Percentiles rank a stretch among this genome's conserved stretches.
These are phyloP conservation scores for Glaciozyma antarctica DNA, from an alignment of 768 basidiomycete species.

Conservation along the genomic window DNA sequence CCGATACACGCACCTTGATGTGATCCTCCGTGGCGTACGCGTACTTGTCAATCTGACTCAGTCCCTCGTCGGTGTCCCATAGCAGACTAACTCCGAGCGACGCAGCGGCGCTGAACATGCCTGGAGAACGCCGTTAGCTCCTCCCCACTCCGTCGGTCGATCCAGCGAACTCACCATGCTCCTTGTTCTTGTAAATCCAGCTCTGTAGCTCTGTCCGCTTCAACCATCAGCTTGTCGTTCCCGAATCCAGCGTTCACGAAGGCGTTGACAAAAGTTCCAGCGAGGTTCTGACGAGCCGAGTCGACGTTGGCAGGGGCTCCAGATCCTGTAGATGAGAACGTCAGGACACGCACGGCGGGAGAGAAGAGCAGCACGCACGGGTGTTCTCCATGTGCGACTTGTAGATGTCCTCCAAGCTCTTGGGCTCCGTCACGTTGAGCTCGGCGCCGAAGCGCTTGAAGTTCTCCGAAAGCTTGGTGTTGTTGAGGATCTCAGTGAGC, in stretches of 20 bases:
- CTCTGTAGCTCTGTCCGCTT: constrained; percentile 90
- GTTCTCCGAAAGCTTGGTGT: constrained; percentile 66
- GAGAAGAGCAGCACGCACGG: constrained; percentile 45
- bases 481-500: constrained; percentile 74
- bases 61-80: constrained; percentile 92
- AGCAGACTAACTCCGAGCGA: constrained; percentile 84
- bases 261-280: constrained; percentile 95
- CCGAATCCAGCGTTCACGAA: constrained; percentile 98
- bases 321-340: constrained; percentile 33
- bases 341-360: neutral
- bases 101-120: constrained; percentile 93
- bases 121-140: constrained; percentile 40
- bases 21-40: constrained; percentile 91
- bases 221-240: constrained; percentile 97
- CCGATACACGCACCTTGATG: constrained; percentile 59
- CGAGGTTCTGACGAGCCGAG: constrained; percentile 86
- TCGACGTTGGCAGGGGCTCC: constrained; percentile 70
- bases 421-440: constrained; percentile 76
- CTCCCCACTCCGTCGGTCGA: neutral
- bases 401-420: constrained; percentile 92
- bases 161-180: constrained; percentile 57
- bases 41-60: constrained; percentile 93
- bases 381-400: constrained; percentile 90
- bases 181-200: constrained; percentile 99
- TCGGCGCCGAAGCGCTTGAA: constrained; percentile 92